Conservation (phyloP, 2,329 filamentous ascomycete species). For the Cordyceps tenuipes region DNA sequence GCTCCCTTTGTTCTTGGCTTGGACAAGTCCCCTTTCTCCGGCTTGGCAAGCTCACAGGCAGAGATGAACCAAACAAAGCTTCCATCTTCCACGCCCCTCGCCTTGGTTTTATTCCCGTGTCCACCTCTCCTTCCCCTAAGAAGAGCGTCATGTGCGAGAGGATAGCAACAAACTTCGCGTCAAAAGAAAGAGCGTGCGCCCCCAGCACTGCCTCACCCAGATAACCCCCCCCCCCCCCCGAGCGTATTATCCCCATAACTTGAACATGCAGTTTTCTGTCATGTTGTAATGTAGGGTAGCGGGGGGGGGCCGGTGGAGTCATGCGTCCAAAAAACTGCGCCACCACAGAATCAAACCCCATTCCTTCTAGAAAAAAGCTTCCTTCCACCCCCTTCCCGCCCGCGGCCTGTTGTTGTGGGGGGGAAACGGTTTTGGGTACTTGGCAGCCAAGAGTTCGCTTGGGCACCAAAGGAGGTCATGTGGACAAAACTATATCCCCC, state of each 20-base stretch:
- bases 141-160: too few relatives aligned
- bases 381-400: too few relatives aligned
- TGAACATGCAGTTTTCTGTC: too few relatives aligned
- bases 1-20: not conserved
- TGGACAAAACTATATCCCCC: not conserved
- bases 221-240: too few relatives aligned
- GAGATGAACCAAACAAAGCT: not conserved
- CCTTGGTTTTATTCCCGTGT: too few relatives aligned
- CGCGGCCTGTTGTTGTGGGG: too few relatives aligned
- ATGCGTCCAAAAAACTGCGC: not conserved
- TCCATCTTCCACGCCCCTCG: not conserved
- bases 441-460: not conserved
- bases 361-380: slow-evolving; percentile 27
- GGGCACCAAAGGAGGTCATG: not conserved
- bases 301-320: not conserved
- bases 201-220: too few relatives aligned
- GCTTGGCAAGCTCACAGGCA: not conserved
- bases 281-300: too few relatives aligned
- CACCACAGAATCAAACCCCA: slow-evolving; percentile 5
- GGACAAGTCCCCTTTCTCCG: not conserved
- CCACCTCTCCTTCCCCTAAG: too few relatives aligned
- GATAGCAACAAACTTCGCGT: too few relatives aligned
- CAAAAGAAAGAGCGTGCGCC: too few relatives aligned
- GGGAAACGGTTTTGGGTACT: not conserved
- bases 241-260: too few relatives aligned